Conservation (phyloP, 768 basidiomycete species). For the Leccinum disarticulatum region DNA sequence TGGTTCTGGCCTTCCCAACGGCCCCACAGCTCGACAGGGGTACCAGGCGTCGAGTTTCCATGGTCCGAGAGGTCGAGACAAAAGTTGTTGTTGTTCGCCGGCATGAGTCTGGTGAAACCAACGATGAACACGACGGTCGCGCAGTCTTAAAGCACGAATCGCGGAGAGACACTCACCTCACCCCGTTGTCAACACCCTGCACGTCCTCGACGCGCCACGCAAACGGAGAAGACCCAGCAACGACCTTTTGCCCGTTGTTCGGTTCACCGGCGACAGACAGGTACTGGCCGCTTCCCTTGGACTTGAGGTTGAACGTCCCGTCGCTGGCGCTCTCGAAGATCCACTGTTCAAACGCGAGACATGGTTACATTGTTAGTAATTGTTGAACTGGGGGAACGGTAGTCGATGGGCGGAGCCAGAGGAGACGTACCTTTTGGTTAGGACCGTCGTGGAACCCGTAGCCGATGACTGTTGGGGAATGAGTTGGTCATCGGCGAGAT, state of each 20-base stretch:
- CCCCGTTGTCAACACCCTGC: slow-evolving; percentile 31
- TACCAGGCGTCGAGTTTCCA: slow-evolving; percentile 46
- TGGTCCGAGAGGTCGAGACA: slow-evolving; percentile 49
- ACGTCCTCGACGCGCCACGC: slow-evolving; percentile 55
- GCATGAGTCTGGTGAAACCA: slow-evolving; percentile 39
- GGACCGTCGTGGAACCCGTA: slow-evolving; percentile 40
- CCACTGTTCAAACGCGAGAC: slow-evolving; percentile 42
- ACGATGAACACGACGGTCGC: background rate
- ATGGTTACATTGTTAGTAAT: background rate
- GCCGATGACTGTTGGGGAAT: slow-evolving; percentile 45
- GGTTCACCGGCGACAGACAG: slow-evolving; percentile 35
- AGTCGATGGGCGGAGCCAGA: background rate
- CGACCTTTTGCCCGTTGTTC: slow-evolving; percentile 40
- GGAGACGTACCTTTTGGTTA: slow-evolving; percentile 48
- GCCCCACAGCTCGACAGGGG: slow-evolving; percentile 47
- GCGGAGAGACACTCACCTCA: slow-evolving; percentile 41
- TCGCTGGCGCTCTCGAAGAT: slow-evolving; percentile 32
- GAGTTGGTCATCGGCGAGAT: background rate
- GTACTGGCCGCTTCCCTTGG: slow-evolving; percentile 40
- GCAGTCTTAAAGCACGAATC: background rate
- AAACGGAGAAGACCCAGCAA: slow-evolving; percentile 37
- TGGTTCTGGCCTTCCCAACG: slow-evolving; percentile 53
- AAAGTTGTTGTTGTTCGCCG: slow-evolving; percentile 38
- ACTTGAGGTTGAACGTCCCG: slow-evolving; percentile 43
- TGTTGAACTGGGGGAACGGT: background rate